A percentile compares a stretch with the other conserved stretches of the same genome.
Conservation (phyloP, 148 eudicot genomes). For the Linanthus parryae region DNA sequence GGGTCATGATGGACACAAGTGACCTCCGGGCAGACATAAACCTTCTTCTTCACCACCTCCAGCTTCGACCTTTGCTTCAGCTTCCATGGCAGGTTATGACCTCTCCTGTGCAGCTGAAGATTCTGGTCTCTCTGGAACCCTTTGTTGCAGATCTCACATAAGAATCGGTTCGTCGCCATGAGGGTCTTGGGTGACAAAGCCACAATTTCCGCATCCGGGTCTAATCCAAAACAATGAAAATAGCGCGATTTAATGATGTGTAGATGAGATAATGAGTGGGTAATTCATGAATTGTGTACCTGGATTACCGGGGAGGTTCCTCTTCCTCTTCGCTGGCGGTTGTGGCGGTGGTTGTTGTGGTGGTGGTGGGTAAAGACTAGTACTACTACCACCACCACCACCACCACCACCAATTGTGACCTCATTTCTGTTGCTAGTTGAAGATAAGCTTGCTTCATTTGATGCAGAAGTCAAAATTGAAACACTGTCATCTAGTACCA, state of each 20-base stretch:
- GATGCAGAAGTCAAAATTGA: conserved; percentile 71
- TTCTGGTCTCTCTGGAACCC: conserved; percentile 42
- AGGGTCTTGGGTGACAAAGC: conserved; percentile 38
- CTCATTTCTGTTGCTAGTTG: conserved; percentile 44
- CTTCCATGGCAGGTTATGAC: conserved; percentile 45
- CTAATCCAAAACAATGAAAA: no score
- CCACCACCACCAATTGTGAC: no score
- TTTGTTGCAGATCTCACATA: conserved; percentile 38
- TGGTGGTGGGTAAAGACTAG: conserved; percentile 35
- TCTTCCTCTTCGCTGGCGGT: conserved; percentile 49
- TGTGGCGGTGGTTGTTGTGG: conserved; percentile 29
- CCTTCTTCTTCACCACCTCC: conserved; percentile 27
- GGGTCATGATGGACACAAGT: conserved; percentile 39
- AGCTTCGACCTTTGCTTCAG: conserved; percentile 28
- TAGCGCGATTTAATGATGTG: no score
- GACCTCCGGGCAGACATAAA: conserved; percentile 36
- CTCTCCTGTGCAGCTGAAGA: conserved; percentile 38
- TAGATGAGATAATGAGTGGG: no score
- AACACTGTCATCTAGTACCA: conserved; percentile 47
- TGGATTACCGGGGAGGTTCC: conserved; percentile 76
- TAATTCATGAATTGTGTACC: no score
- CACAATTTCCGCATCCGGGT: conserved; percentile 40
- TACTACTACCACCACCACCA: no score
- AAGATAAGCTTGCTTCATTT: conserved; percentile 56
- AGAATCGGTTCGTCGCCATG: conserved; percentile 37